Evolutionary conservation across 208 protist genomes (phyloP), one percentile per base, ranked within the genome.

Genomic region (Trypanosoma brucei): DNA sequence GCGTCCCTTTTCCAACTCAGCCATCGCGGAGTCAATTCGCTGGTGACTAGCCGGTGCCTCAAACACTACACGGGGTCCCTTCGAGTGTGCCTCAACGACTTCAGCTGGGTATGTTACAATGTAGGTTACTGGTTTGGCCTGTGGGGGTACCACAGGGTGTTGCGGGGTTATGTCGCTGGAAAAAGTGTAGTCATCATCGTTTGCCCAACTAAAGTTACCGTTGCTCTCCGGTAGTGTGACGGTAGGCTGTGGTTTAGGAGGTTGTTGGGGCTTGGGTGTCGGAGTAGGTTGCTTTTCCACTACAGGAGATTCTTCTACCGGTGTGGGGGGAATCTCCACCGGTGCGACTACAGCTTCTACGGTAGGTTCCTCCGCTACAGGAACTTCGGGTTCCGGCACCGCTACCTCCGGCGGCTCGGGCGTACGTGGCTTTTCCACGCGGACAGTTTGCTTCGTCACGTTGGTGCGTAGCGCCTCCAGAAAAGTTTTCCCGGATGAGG

Each of bases 161-260:
- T 62, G 46, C 0, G 33, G 35, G 2, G 46, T 62, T 52, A 83
- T 76, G 44, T 83, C 77, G 50, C 63, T 68, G 7, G 68, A 54
- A 68, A 91, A 91, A 34, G 73, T 79, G 72, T 86, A 80, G 54
- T 93, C 82, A 58, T 93, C 86, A 52, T 91, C 83, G 35, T 70
- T 69, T 42, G 81, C 86, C 86, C 86, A 93, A 75, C 76, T 89
- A 76, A 89, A 90, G 59, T 81, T 72, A 13, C 64, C 68, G 49
- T 72, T 65, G 34, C 67, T 44, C 42, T 65, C 55, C 3, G 73
- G 72, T 31, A 72, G 59, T 11, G 65, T 62, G 1, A 65, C 57
- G 31, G 75, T 30, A 11, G 39, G 58, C 22, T 59, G 73, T 46
- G 1, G 56, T 45, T 60, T 70, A 60, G 62, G 14, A 51, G 53